Base-by-base conservation (phyloP, 495 filamentous ascomycete species). In the Tuber indicum region DNA sequence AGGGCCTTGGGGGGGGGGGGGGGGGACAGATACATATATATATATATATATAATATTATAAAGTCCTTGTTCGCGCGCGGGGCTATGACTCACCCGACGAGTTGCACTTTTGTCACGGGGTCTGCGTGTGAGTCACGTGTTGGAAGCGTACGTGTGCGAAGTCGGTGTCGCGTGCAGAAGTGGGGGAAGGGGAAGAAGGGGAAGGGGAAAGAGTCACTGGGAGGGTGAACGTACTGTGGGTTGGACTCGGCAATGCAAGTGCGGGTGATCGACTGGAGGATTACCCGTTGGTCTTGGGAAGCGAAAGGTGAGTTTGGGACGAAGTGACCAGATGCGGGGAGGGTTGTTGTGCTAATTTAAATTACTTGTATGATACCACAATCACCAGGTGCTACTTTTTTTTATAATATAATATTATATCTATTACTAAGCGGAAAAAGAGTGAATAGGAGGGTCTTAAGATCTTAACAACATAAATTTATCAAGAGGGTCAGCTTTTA, bases 41-140 rank as follows among this genome's bases (percentile, higher is more conserved):
- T 14, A 66, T 45, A 46, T 26, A 58, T 58, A 26, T 58, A 58
- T 14, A 66, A n/a, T n/a, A n/a, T n/a, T 45, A 46, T 46, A 16
- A 16, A 16, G 45, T 0, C 7, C 12, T 32, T n/a, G 58, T 32
- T 66, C 58, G 58, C 12, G 52, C 52, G 52, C 52, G 26, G 49
- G 49, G 49, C n/a, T 66, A 12, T 66, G 58, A 26, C 14, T 32
- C 26, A 58, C 21, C 17, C 10, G 10, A 32, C 16, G 12, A 14
- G n/a, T 66, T 66, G 26, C 58, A 32, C 58, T 66, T 32, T 66
- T 26, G 58, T 66, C 58, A 66, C n/a, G 58, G 58, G 58, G 58
- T 66, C 58, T n/a, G 32, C 58, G 58, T 66, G 58, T 66, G 58
- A 66, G 58, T 66, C 58, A 32, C 58, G 58, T 66, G 58, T 32